Base-by-base conservation (phyloP, 768 basidiomycete genomes). In the Trametes sanguinea region DNA sequence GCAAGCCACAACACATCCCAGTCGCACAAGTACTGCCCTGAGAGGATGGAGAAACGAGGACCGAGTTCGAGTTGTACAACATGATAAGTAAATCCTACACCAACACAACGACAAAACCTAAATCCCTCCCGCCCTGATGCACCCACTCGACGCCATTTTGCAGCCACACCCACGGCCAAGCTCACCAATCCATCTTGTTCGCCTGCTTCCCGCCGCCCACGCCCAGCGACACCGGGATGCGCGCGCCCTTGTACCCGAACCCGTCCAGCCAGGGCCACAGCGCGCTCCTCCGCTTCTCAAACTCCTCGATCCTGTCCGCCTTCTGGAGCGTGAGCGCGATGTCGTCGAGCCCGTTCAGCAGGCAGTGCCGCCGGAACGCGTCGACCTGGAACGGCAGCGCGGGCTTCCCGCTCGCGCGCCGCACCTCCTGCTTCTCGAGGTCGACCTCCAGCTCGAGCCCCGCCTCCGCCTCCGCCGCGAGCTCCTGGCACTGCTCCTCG, bases 211-310 rank as follows among this genome's bases (percentile, higher is more conserved):
- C 22, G 22, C 22, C 22, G 22, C 22, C 35, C 35, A 37, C 35
- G 17, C 62, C 69, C 6, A 77, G 67, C 7, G 73, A 68, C 22
- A 86, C 76, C 2, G 88, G 86, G 56, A 94, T 92, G 73, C 88
- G 89, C 45, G 81, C 84, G 48, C 87, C 89, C 71, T 87, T 81
- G 77, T 94, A 97, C 30, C 94, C 94, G 64, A 96, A 91, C 39
- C 96, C 97, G 71, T 99, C 93, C 73, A 98, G 76, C 97, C 97
- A 99, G 5, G 97, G 92, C 94, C 95, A 98, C 60, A 78, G 73
- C 69, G 85, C 78, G 30, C 86, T 89, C 66, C 97, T 76, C 68
- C 83, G 83, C 70, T 82, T 71, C 82, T 99, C 97, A 69, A 98
- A 99, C 45, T 74, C 67, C 62, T 81, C 79, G 65, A 99, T 97